These are phyloP conservation scores for Azolla pinnata DNA, from an alignment of 75 land plant species.

Conservation along the genomic window DNA sequence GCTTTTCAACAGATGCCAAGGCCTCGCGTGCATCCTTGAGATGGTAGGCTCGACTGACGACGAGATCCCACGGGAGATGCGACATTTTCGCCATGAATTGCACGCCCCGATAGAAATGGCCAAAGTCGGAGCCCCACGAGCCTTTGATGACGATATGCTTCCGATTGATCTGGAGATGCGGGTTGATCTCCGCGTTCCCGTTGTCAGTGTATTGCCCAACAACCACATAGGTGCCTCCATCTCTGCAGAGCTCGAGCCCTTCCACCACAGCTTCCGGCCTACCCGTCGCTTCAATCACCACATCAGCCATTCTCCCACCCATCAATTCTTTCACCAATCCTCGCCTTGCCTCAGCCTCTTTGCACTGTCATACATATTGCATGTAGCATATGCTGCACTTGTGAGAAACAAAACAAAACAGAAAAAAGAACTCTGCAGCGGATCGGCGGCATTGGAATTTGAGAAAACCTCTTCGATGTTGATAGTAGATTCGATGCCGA, in stretches of 20 bases:
- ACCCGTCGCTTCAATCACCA: slow-evolving; percentile 46
- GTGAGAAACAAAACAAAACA: too few species aligned
- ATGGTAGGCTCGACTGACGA: slow-evolving; percentile 27
- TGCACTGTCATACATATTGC: too few species aligned
- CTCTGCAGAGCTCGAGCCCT: slow-evolving; percentile 36
- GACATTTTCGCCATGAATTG: slow-evolving; percentile 39
- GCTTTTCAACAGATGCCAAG: slow-evolving; percentile 32
- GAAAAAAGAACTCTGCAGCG: too few species aligned
- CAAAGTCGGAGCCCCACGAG: slow-evolving; percentile 49
- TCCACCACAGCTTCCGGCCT: slow-evolving; percentile 44
- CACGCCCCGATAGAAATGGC: slow-evolving; percentile 44
- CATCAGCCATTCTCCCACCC: slow-evolving; percentile 30
- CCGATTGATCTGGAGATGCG: slow-evolving; percentile 35
- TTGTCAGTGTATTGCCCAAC: slow-evolving; percentile 53
- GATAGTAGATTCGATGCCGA: slow-evolving; percentile 34
- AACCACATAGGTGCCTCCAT: slow-evolving; percentile 42
- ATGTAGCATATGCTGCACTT: too few species aligned
- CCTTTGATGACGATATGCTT: slow-evolving; percentile 41
- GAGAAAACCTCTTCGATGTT: slow-evolving; percentile 31
- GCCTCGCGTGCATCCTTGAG: slow-evolving; percentile 29
- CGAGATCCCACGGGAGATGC: slow-evolving; percentile 31
- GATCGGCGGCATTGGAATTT: too few species aligned
- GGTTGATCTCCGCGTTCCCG: slow-evolving; percentile 34
- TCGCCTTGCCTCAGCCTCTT: slow-evolving; percentile 15
- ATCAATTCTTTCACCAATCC: slow-evolving; percentile 18